These are phyloP conservation scores for Aureobasidium sp. DNA, from an alignment of 2,329 filamentous ascomycete genomes.

Conservation along the genomic window DNA sequence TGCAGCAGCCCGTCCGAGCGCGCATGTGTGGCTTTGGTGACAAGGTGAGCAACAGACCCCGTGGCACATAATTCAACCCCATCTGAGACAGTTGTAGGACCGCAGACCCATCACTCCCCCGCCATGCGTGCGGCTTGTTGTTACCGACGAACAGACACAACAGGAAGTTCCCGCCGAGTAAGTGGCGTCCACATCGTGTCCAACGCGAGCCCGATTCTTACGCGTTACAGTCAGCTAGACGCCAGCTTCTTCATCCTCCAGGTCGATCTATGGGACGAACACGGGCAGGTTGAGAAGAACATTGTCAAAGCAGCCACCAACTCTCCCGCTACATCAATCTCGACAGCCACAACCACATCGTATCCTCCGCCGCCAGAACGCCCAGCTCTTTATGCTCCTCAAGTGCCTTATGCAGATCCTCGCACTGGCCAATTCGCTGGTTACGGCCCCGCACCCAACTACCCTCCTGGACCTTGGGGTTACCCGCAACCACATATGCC, in stretches of 20 bases:
- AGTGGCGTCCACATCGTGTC: background rate
- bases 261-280: slow-evolving; percentile 59
- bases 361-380: slow-evolving; percentile 49
- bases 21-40: slow-evolving; percentile 99
- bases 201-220: background rate
- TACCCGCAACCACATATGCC: background rate
- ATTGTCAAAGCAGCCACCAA: slow-evolving; percentile 56
- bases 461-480: background rate
- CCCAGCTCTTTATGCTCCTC: slow-evolving; percentile 17
- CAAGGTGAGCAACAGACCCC: slow-evolving; percentile 53
- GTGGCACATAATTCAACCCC: slow-evolving; percentile 11
- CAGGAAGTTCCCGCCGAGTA: slow-evolving; percentile 58
- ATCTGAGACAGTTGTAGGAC: slow-evolving; percentile 51
- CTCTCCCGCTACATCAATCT: slow-evolving; percentile 62
- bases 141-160: slow-evolving; percentile 64
- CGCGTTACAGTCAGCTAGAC: slow-evolving; percentile 42
- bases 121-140: slow-evolving; percentile 76
- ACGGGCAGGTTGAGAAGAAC: slow-evolving; percentile 55
- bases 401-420: slow-evolving; percentile 10
- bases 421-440: background rate
- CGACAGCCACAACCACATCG: slow-evolving; percentile 67
- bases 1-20: slow-evolving; percentile 84
- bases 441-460: background rate
- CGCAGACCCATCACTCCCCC: slow-evolving; percentile 92
- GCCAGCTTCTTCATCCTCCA: slow-evolving; percentile 59